Conservation (phyloP, 2,329 filamentous ascomycete species). For the Bipolaris cookei region DNA sequence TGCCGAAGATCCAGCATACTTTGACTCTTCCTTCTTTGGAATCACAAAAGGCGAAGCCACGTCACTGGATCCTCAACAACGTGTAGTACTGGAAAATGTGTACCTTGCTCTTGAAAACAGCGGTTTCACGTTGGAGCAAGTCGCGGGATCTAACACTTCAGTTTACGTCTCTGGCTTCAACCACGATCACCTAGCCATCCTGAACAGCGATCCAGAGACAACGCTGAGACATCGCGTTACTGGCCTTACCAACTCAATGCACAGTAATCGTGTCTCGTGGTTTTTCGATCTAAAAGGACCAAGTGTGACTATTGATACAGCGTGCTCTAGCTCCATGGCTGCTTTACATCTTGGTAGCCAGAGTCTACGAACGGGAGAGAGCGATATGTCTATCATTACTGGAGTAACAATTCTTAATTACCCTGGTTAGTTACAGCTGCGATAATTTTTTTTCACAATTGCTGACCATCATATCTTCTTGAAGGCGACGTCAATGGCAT, state of each 20-base stretch:
- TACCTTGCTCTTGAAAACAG: constrained; percentile 53
- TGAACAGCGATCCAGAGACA: not conserved
- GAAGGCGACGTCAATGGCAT: constrained; percentile 24
- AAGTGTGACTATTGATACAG: constrained; percentile 35
- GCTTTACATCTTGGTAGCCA: constrained; percentile 28
- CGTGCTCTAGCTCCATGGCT: constrained; percentile 31
- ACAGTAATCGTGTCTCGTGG: constrained; percentile 28
- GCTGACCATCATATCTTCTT: not conserved
- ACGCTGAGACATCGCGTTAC: not conserved
- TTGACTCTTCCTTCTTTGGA: constrained; percentile 43
- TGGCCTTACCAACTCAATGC: constrained; percentile 7
- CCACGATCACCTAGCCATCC: not conserved
- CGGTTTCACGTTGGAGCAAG: constrained; percentile 37
- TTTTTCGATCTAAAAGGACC: constrained; percentile 35
- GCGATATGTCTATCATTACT: constrained; percentile 3
- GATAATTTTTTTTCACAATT: not conserved
- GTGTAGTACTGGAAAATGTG: constrained; percentile 41
- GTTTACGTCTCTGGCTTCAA: constrained; percentile 35
- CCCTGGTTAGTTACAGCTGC: not conserved
- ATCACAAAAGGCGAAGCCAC: constrained; percentile 37
- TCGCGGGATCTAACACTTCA: constrained; percentile 36
- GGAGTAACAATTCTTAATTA: constrained; percentile 2
- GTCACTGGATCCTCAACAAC: constrained; percentile 44
- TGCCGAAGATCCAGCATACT: constrained; percentile 26
- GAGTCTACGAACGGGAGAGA: constrained; percentile 11